phyloP scores from a whole-genome alignment of 1,284 basidiomycete genomes.

The Neonothopanus nambi region DNA sequence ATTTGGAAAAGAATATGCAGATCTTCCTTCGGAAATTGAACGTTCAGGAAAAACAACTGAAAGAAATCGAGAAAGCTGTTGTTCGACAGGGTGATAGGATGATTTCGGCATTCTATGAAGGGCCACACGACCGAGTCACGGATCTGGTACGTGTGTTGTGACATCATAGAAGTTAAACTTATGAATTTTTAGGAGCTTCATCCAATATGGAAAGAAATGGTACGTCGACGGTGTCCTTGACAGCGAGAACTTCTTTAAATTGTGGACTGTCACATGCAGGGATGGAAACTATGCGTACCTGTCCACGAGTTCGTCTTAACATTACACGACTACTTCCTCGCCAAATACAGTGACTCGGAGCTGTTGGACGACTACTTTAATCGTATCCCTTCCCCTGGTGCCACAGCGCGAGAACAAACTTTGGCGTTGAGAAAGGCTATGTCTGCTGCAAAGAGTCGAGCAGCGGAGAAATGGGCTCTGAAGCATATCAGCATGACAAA shows the following conservation, averaged over 20 bases:
- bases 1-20: conserved; percentile 19
- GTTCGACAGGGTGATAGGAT: conserved; percentile 18
- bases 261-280: background rate
- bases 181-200: conserved; percentile 20
- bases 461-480: conserved; percentile 17
- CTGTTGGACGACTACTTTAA: conserved; percentile 5
- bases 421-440: background rate
- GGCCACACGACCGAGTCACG: conserved; percentile 20
- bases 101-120: conserved; percentile 17
- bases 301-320: conserved; percentile 12
- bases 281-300: conserved; percentile 13
- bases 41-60: conserved; percentile 16
- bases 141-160: conserved; percentile 13
- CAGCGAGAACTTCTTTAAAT: background rate
- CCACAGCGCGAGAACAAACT: conserved; percentile 2
- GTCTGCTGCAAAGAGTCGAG: conserved; percentile 3
- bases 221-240: background rate
- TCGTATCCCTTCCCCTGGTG: background rate
- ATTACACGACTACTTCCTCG: conserved; percentile 13
- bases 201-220: conserved; percentile 28
- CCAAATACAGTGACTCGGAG: conserved; percentile 5
- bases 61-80: conserved; percentile 12
- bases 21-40: conserved; percentile 21
- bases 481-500: conserved; percentile 11
- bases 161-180: background rate